Base-by-base conservation (phyloP, 352 stramenopile genomes). In the Globisporangium iwayamae region DNA sequence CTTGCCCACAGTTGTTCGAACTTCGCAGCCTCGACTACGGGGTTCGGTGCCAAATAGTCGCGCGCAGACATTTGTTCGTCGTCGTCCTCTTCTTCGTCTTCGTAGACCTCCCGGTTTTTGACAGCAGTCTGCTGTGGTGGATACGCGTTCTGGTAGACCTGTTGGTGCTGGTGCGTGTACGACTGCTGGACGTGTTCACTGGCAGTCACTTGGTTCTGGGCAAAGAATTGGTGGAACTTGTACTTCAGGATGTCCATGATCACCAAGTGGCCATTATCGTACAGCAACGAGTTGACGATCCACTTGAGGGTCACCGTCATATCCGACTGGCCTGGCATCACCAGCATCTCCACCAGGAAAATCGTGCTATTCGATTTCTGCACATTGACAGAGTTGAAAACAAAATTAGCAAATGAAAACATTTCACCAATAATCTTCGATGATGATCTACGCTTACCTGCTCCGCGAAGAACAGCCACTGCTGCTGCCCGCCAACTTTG, bases 261-360 rank as follows among this genome's bases (percentile, higher is more conserved):
- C 32, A 89, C 74, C 53, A 88, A 56, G 64, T 96, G 87, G 7
- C 83, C 85, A 63, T 94, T 93, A 67, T 89, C 83, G 65, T 94
- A 94, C 39, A 94, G 65, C 54, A 96, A 55, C 45, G 84, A 93
- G 61, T 92, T 91, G 50, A 94, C 85, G 70, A 96, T 91, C 83
- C 87, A 94, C 72, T 96, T 96, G 51, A 94, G 73, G 18, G 87
- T 94, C 52, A 91, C 81, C 1, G 83, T 92, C 71, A 94, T 81
- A 46, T 94, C 87, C 2, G 79, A 75, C 22, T 90, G 72, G 7
- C 83, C 85, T 2, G 87, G 84, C 73, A 93, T 90, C 16, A 94
- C 67, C 48, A 79, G 79, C 43, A 96, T 78, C 54, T 94, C 84
- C 3, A 90, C 76, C 65, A 96, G 67, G 65, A 92, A 96, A n/a